Evolutionary conservation across 163 green algal species (phyloP).

Genomic region (Chloromonas sp.): DNA sequence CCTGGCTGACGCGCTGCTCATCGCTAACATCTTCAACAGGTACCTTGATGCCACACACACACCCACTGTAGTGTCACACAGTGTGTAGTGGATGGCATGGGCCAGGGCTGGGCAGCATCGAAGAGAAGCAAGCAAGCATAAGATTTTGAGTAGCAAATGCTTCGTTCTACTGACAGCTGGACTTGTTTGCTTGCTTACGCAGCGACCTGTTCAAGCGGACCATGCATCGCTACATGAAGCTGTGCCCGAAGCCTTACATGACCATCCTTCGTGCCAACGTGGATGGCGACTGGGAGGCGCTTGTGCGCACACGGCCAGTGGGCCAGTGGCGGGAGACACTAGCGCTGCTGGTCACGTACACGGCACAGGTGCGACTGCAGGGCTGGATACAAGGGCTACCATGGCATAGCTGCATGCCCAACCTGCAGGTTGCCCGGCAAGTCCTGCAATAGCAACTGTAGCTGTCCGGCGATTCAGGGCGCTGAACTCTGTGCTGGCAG

Average conservation of each 20-base stretch:
- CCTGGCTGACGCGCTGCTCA: conserved; percentile 88
- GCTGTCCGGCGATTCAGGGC: no score
- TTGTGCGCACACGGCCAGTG: conserved; percentile 76
- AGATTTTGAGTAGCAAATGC: no score
- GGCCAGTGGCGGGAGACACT: conserved; percentile 90
- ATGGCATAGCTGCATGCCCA: no score
- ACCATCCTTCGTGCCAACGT: conserved; percentile 26
- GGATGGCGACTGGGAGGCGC: conserved; percentile 59
- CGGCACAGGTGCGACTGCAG: conserved; percentile 7
- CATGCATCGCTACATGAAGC: conserved; percentile 76
- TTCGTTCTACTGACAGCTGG: no score
- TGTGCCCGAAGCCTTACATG: conserved; percentile 72
- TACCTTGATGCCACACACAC: neutral
- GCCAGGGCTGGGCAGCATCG: neutral
- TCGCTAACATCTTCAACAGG: conserved; percentile 63
- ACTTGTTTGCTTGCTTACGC: conserved; percentile 1
- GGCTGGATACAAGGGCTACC: no score
- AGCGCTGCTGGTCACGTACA: conserved; percentile 86
- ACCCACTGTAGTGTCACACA: neutral
- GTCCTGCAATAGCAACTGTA: no score
- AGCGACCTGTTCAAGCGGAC: conserved; percentile 67
- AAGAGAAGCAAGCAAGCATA: neutral
- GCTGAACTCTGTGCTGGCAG: no score
- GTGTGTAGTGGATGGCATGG: neutral
- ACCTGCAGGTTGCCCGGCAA: no score